Percentiles rank a stretch among this genome's conserved stretches.
Evolutionary conservation across 305 asterid species (phyloP).

Genomic region (Fraxinus xanthoxyloides): DNA sequence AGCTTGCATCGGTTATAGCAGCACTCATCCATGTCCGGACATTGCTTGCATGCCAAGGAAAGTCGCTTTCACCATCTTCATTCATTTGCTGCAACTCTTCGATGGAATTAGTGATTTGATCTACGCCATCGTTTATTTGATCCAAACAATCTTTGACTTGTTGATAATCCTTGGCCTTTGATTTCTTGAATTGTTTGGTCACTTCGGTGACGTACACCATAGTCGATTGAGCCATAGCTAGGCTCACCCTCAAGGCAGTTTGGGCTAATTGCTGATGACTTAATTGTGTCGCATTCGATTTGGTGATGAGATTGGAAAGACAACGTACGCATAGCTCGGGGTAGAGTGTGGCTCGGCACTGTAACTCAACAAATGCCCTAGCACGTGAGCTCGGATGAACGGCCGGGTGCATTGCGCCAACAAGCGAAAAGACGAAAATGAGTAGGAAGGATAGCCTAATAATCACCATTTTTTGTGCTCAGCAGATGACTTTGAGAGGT

Average conservation of each 20-base stretch:
- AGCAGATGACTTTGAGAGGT: neutral
- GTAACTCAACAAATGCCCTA: conserved; percentile 33
- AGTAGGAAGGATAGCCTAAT: conserved; percentile 16
- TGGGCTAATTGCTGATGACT: conserved; percentile 47
- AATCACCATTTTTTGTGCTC: conserved; percentile 27
- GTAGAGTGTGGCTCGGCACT: conserved; percentile 43
- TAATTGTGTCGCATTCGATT: conserved; percentile 24
- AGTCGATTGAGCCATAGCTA: conserved; percentile 42
- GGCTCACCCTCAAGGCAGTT: conserved; percentile 44
- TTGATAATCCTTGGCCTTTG: conserved; percentile 29
- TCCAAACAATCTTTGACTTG: conserved; percentile 47
- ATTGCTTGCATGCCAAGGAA: conserved; percentile 61
- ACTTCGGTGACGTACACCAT: conserved; percentile 36
- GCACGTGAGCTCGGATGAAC: conserved; percentile 22
- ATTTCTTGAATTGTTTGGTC: conserved; percentile 28
- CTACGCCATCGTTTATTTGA: conserved; percentile 57
- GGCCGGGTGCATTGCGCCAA: neutral
- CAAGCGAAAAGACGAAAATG: conserved; percentile 12
- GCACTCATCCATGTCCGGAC: conserved; percentile 67
- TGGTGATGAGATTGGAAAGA: conserved; percentile 31
- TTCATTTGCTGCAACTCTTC: conserved; percentile 42
- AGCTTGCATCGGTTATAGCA: conserved; percentile 50
- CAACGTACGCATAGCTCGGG: conserved; percentile 41
- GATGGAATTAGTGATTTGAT: conserved; percentile 43
- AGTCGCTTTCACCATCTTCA: conserved; percentile 29